These are phyloP conservation scores for Lenwebbia sp. DNA, from an alignment of 345 rosid genomes.

Conservation along the genomic window DNA sequence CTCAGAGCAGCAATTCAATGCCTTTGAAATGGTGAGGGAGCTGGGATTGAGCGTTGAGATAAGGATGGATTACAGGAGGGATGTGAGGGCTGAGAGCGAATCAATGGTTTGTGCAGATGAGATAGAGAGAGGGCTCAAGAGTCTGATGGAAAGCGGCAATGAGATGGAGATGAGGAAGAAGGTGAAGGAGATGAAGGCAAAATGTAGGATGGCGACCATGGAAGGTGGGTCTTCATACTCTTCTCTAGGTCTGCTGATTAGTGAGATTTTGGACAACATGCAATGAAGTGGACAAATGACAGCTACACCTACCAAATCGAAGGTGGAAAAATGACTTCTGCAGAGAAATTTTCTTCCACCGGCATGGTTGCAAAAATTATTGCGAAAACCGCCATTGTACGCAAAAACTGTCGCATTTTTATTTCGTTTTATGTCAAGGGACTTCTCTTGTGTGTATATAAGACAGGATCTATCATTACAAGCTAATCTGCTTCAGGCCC, in stretches of 20 bases:
- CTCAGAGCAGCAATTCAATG: conserved; percentile 46
- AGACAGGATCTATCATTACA: background rate
- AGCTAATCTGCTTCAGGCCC: conserved; percentile 26
- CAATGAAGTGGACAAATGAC: background rate
- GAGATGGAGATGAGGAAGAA: conserved; percentile 8
- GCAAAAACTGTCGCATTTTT: background rate
- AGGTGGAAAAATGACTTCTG: background rate
- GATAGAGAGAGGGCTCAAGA: conserved; percentile 22
- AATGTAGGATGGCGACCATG: background rate
- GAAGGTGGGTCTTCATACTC: background rate
- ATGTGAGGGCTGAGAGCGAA: background rate
- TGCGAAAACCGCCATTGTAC: background rate
- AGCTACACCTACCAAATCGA: background rate
- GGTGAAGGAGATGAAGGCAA: conserved; percentile 15
- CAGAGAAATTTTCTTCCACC: background rate
- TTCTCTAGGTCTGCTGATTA: background rate
- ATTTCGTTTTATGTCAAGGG: background rate
- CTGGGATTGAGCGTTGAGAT: conserved; percentile 22
- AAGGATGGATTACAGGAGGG: background rate
- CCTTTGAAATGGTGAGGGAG: conserved; percentile 33
- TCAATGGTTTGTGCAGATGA: conserved; percentile 4
- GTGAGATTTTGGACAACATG: background rate
- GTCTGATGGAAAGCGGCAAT: conserved; percentile 22
- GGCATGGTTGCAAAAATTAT: background rate
- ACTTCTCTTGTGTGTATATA: background rate